Base-by-base conservation (phyloP, 164 flowering plant genomes). In the Malania oleifera region DNA sequence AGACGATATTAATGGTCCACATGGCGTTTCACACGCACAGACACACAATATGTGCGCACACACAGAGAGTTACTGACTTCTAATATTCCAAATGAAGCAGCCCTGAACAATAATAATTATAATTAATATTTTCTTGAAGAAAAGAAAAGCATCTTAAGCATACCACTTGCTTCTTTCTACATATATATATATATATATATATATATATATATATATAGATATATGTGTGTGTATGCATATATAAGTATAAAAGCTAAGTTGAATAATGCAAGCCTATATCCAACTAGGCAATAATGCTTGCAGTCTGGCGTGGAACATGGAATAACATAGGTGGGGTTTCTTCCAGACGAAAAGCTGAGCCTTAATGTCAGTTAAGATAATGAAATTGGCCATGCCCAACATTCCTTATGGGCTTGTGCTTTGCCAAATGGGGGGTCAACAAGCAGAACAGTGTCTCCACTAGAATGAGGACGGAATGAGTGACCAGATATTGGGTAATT, bases 351-450 rank as follows among this genome's bases (percentile, higher is more conserved):
- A 54, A 63, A 56, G 56, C 15, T 19, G 25, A 20, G 43, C 25
- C 20, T 35, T n/a, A n/a, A 20, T 34, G 43, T 17, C 56, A 34
- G 17, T 22, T 34, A 41, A 52, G 59, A 58, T 19, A 5, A 39
- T 59, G 57, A 43, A 59, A 51, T 58, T 27, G 61, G 69, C 23
- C 44, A 35, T 43, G 63, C 69, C 59, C 52, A 45, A 20, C 46
- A 13, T 15, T 22, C 19, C 34, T 1, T 20, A 20, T 28, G 15
- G 60, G 31, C 38, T 58, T 34, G 39, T 48, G 49, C 56, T 28
- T 46, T 34, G 55, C 20, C 57, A 57, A 63, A 50, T 49, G 52
- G 67, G 46, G 41, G 58, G 68, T 71, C 75, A 60, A 71, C 67
- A 54, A 37, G 28, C 44, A 14, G 43, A 67, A 68, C 41, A 63